A percentile compares a stretch with the other conserved stretches of the same genome.
Conservation (phyloP, 371 early-diverging fungal species). For the Mortierella sp. region DNA sequence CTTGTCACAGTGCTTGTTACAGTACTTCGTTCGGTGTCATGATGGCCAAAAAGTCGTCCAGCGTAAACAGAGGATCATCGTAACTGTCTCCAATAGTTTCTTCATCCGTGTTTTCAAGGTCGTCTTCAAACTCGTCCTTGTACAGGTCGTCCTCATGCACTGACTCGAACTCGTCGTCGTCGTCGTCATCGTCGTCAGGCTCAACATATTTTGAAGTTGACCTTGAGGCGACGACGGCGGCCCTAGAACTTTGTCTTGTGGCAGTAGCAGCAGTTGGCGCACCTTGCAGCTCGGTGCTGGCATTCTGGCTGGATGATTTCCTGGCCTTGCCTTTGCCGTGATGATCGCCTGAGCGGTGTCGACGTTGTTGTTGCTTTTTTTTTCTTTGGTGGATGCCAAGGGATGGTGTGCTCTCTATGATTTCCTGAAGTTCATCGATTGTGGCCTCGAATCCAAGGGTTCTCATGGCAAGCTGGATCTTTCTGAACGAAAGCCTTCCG, state of each 20-base stretch:
- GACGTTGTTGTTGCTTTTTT: slow-evolving; percentile 45
- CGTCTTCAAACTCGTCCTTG: slow-evolving; percentile 4
- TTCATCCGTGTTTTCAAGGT: neutral
- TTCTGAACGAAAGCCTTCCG: slow-evolving; percentile 66
- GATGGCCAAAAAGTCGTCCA: slow-evolving; percentile 77
- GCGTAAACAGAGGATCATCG: slow-evolving; percentile 33
- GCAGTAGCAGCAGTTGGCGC: neutral
- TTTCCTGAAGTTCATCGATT: slow-evolving; percentile 65
- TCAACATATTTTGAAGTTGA: slow-evolving; percentile 38
- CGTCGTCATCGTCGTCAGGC: slow-evolving; percentile 12
- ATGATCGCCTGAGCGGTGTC: no score
- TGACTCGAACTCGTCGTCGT: neutral
- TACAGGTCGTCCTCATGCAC: slow-evolving; percentile 10
- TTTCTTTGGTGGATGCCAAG: slow-evolving; percentile 25
- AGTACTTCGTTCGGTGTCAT: slow-evolving; percentile 59
- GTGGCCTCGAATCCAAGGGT: slow-evolving; percentile 77
- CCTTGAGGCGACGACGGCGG: slow-evolving; percentile 14
- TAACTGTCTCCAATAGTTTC: neutral
- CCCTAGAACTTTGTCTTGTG: slow-evolving; percentile 20
- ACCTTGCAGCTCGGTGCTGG: neutral
- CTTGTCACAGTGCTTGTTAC: no score
- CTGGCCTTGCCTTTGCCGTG: slow-evolving; percentile 11
- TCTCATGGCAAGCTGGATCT: slow-evolving; percentile 74
- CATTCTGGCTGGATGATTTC: slow-evolving; percentile 5
- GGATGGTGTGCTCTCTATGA: slow-evolving; percentile 51